Evolutionary conservation across 2,329 filamentous ascomycete species (phyloP).

Genomic region (Dothistroma pini): DNA sequence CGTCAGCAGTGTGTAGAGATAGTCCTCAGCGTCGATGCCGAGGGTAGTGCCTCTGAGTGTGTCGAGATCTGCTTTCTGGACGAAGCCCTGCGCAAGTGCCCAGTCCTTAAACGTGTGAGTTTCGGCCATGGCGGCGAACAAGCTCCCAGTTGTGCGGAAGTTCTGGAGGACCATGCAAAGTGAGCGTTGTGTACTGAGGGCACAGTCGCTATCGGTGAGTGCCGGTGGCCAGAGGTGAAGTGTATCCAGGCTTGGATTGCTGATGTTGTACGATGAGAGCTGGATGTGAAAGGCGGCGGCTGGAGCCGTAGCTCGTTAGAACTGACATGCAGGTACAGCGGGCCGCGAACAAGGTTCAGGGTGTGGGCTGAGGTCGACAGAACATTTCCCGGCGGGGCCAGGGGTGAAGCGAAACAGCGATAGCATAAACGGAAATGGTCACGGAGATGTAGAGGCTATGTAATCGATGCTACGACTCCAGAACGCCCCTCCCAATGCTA

Average conservation of each 20-base stretch:
- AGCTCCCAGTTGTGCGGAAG: background rate
- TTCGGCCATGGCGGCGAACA: constrained; percentile 5
- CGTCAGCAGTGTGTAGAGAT: constrained; percentile 74
- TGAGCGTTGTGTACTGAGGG: background rate
- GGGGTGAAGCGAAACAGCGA: too few relatives aligned
- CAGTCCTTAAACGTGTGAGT: constrained; percentile 23
- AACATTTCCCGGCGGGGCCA: too few relatives aligned
- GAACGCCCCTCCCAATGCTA: constrained; percentile 14
- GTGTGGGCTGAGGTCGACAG: too few relatives aligned
- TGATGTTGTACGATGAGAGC: background rate
- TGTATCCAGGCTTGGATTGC: background rate
- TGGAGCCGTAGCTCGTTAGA: too few relatives aligned
- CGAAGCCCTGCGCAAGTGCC: constrained; percentile 15
- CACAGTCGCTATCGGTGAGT: background rate
- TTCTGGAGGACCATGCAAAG: background rate
- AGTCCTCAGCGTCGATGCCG: constrained; percentile 66
- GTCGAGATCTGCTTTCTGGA: constrained; percentile 9
- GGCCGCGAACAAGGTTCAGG: background rate
- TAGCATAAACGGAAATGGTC: too few relatives aligned
- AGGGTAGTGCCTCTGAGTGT: constrained; percentile 34
- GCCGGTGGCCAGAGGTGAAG: background rate
- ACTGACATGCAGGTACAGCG: background rate
- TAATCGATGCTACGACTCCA: background rate
- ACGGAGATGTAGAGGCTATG: too few relatives aligned
- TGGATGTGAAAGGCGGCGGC: too few relatives aligned